Evolutionary conservation across 441 rosid genomes (phyloP).

Genomic region (Biscutella laevigata): DNA sequence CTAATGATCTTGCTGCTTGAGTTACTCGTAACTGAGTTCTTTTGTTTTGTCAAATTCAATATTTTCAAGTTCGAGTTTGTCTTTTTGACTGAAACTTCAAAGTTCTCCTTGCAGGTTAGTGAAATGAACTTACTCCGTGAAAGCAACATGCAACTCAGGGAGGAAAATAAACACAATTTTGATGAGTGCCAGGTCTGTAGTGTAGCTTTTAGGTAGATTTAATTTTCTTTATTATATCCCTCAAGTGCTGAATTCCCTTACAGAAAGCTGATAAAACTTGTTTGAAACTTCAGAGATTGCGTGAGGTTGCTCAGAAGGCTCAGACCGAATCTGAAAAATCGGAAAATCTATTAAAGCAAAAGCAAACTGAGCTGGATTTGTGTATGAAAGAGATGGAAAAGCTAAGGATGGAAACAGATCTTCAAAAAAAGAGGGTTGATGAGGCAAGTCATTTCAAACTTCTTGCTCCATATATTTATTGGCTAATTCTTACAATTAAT

Average conservation of each 20-base stretch:
- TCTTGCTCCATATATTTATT: constrained; percentile 5
- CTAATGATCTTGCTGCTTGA: constrained; percentile 9
- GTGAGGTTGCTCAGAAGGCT: constrained; percentile 59
- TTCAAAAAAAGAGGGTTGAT: constrained; percentile 55
- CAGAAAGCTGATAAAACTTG: constrained; percentile 9
- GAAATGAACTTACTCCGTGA: constrained; percentile 93
- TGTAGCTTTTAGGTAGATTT: constrained; percentile 2
- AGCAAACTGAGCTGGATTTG: constrained; percentile 61
- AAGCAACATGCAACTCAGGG: constrained; percentile 93
- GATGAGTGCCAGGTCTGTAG: constrained; percentile 82
- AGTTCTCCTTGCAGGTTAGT: constrained; percentile 48
- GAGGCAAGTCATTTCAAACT: constrained; percentile 47
- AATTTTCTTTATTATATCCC: neutral
- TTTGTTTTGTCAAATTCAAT: neutral
- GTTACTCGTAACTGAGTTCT: neutral
- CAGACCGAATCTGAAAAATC: constrained; percentile 45
- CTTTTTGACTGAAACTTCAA: constrained; percentile 13
- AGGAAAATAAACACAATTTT: constrained; percentile 94
- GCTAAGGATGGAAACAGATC: constrained; percentile 53
- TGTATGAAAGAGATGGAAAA: constrained; percentile 61
- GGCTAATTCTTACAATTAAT: constrained; percentile 15
- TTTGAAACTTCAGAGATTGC: constrained; percentile 56
- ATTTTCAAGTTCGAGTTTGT: neutral
- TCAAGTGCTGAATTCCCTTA: neutral
- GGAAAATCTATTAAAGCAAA: constrained; percentile 50